Evolutionary conservation across 208 protist genomes (phyloP).

Genomic region (Naegleria gruberi): DNA sequence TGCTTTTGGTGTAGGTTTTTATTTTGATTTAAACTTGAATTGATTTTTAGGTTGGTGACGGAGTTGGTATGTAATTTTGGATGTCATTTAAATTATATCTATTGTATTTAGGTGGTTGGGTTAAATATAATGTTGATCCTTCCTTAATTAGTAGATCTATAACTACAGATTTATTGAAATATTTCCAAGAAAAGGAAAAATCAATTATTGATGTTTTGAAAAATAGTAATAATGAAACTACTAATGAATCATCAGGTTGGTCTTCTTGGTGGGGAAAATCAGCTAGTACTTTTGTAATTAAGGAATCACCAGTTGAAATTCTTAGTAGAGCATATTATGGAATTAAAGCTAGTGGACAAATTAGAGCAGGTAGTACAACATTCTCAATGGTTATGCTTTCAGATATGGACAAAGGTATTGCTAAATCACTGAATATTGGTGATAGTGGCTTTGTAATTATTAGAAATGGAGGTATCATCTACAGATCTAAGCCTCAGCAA

Average conservation of each 20-base stretch:
- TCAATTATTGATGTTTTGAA: background rate
- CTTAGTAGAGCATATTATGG: background rate
- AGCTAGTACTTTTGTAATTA: background rate
- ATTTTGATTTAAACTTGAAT: background rate
- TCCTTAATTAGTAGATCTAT: background rate
- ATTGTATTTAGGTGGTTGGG: background rate
- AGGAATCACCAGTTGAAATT: background rate
- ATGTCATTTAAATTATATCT: background rate
- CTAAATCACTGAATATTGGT: background rate
- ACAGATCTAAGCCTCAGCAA: constrained; percentile 68
- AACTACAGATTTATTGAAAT: background rate
- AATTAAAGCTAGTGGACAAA: background rate
- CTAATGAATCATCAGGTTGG: background rate
- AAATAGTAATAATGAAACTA: background rate
- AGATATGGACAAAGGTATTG: background rate
- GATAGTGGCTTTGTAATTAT: constrained; percentile 63
- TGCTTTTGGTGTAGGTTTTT: background rate
- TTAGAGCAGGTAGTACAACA: background rate
- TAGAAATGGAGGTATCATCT: constrained; percentile 60
- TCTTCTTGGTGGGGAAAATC: background rate
- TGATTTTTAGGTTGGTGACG: background rate
- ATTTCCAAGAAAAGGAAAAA: background rate
- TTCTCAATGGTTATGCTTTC: background rate
- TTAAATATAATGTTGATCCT: background rate
- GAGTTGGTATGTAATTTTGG: background rate